Evolutionary conservation across 345 rosid species (phyloP).

Genomic region (Eucalyptus regnans): DNA sequence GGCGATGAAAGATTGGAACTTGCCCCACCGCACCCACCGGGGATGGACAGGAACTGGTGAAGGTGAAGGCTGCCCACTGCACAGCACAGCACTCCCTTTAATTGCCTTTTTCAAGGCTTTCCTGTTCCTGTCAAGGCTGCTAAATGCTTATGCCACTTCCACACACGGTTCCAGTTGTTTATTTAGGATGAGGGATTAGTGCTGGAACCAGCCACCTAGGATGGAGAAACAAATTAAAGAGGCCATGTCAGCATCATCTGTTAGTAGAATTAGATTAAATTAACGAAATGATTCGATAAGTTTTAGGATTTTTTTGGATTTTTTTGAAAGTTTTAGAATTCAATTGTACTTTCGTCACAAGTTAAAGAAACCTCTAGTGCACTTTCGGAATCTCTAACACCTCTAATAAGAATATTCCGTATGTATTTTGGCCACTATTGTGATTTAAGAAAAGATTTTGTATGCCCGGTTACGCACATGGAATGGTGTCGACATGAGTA

Average conservation of each 20-base stretch:
- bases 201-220: neutral
- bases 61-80: neutral
- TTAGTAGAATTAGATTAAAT: no score
- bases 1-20: neutral
- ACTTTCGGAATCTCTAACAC: neutral
- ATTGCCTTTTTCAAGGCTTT: neutral
- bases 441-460: neutral
- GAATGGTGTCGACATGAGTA: neutral
- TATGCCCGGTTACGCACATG: neutral
- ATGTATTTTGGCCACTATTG: neutral
- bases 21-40: neutral
- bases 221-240: neutral
- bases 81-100: neutral
- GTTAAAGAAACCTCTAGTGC: no score
- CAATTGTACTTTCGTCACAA: fast-evolving
- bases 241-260: no score
- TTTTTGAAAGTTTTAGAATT: no score
- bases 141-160: neutral
- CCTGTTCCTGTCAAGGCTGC: neutral
- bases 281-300: no score
- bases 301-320: no score
- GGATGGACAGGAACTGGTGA: neutral
- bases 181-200: neutral
- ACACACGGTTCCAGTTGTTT: neutral
- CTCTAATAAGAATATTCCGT: neutral